Evolutionary conservation across 1,139 yeast species (phyloP), one percentile per base, ranked within the genome.

Genomic region (Yamadazyma jaroonii): DNA sequence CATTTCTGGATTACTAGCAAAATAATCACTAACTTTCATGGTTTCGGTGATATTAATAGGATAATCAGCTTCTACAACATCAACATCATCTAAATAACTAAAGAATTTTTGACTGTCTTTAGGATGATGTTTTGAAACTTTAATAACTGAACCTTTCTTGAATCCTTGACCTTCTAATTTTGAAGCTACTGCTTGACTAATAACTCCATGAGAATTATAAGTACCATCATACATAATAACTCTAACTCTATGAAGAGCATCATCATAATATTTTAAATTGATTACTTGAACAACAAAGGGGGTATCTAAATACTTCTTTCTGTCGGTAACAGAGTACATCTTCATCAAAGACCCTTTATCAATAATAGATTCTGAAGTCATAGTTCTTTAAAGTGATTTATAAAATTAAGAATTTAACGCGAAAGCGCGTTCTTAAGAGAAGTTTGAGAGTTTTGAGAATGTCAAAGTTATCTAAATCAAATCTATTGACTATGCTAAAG

Each of bases 151-250:
- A 41, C 55, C 51, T 40, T 62, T 53, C 43, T 56, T 47, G 44
- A 68, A 67, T 10, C 77, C 74, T 46, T 72, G 61, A 32, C 66
- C 56, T 42, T 72, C 75, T 40, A 79, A 72, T 47, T 74, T 69
- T 4, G 71, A 64, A 38, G 76, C 74, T 46, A 79, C 74, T 30
- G 68, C 70, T 36, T 82, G 81, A 50, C 82, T 82, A 48, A 83
- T 69, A 36, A 84, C 72, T 1, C 85, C 86, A 50, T 84, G 86
- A 41, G 80, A 68, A 29, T 73, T 67, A 55, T 72, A 79, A 14
- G 61, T 62, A 20, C 92, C 90, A 59, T 84, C 94, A 37, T 78
- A 77, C 38, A 84, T 58, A 62, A 83, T 64, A 32, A 79, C 63
- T 47, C 86, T 67, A 40, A 74, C 65, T 52, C 80, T 66, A 13